Percentiles rank a stretch among this genome's conserved stretches.
Evolutionary conservation across 305 asterid genomes (phyloP).

Genomic region (Solanum hybrid): DNA sequence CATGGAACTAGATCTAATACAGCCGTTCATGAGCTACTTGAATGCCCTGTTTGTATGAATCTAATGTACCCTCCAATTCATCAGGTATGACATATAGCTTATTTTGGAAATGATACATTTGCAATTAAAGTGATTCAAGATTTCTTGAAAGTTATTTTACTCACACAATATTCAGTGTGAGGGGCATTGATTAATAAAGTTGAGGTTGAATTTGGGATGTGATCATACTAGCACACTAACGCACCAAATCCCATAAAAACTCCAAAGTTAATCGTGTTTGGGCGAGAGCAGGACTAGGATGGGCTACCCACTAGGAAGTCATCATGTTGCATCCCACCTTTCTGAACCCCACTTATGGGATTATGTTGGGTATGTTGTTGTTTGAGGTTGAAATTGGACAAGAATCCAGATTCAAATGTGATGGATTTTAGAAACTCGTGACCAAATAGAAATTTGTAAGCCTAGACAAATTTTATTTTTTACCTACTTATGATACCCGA

Average conservation of each 20-base stretch:
- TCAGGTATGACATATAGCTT: conserved; percentile 33
- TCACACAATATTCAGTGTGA: neutral
- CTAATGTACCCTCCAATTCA: conserved; percentile 82
- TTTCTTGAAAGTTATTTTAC: neutral
- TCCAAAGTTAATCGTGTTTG: neutral
- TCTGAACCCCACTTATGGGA: neutral
- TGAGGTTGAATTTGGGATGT: neutral
- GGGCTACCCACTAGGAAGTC: neutral
- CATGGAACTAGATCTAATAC: conserved; percentile 41
- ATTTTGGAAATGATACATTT: neutral
- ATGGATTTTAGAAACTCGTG: neutral
- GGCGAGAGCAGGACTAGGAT: neutral
- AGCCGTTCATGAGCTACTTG: conserved; percentile 69
- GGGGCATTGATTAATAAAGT: neutral
- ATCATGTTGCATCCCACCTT: neutral
- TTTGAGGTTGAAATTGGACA: conserved; percentile 1
- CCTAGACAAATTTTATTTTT: neutral
- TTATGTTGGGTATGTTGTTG: neutral
- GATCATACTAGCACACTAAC: neutral
- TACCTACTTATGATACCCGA: neutral
- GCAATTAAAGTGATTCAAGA: conserved; percentile 1
- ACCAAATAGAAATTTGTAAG: neutral
- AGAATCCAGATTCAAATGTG: neutral
- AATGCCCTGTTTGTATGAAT: conserved; percentile 68
- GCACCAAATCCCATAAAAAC: neutral